A percentile compares a stretch with the other conserved stretches of the same genome.
Evolutionary conservation across 192 early-diverging fungal genomes (phyloP).

Genomic region (Glomus cerebriforme): DNA sequence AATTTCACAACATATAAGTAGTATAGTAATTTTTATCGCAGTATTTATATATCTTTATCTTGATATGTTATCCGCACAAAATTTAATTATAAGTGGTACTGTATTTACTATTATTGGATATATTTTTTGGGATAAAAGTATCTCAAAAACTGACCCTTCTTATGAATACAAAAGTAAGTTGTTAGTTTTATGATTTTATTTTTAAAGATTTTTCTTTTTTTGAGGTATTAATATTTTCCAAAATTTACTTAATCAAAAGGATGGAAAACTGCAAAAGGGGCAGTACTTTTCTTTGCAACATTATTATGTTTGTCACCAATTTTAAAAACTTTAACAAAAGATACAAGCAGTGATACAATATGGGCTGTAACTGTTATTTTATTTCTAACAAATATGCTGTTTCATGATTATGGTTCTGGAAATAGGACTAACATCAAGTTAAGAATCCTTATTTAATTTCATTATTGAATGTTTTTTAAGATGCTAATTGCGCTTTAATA

Average conservation of each 20-base stretch:
- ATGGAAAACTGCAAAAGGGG: slow-evolving; percentile 59
- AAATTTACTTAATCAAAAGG: slow-evolving; percentile 34
- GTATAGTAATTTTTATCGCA: slow-evolving; percentile 85
- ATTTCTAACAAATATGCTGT: slow-evolving; percentile 84
- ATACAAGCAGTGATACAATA: slow-evolving; percentile 89
- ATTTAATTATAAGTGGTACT: slow-evolving; percentile 61
- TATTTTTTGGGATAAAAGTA: slow-evolving; percentile 70
- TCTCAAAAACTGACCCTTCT: slow-evolving; percentile 43
- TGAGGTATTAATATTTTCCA: neutral
- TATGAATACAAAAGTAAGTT: slow-evolving; percentile 49
- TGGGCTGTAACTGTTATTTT: slow-evolving; percentile 87
- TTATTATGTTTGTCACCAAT: slow-evolving; percentile 87
- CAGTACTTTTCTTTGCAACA: slow-evolving; percentile 71
- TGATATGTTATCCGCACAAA: slow-evolving; percentile 53
- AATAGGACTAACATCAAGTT: slow-evolving; percentile 56
- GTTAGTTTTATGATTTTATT: neutral
- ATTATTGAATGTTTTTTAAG: slow-evolving; percentile 15
- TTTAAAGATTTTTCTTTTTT: neutral
- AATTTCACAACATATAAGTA: slow-evolving; percentile 85
- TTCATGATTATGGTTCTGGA: slow-evolving; percentile 81
- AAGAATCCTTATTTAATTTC: neutral
- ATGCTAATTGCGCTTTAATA: slow-evolving; percentile 44
- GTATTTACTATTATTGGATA: slow-evolving; percentile 63
- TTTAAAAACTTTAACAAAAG: slow-evolving; percentile 86
- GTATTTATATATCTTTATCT: slow-evolving; percentile 79